Conservation (phyloP, 495 filamentous ascomycete species). For the Aspergillus taichungensis region DNA sequence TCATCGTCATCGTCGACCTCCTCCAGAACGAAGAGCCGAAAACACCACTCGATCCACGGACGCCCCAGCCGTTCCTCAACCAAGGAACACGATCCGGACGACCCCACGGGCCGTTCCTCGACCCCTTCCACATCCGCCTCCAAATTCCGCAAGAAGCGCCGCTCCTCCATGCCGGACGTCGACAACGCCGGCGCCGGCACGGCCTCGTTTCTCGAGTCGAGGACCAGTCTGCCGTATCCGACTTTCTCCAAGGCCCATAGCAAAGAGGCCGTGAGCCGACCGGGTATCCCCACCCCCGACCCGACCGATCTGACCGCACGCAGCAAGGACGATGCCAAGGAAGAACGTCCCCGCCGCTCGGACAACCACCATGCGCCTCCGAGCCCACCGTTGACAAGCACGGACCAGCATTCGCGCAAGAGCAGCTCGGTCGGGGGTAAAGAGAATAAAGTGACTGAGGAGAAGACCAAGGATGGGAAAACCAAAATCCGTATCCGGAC, state of each 20-base stretch:
- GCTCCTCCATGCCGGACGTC: conserved; percentile 44
- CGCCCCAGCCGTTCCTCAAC: conserved; percentile 34
- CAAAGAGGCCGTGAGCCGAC: conserved; percentile 66
- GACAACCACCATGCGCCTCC: conserved; percentile 42
- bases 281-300: conserved; percentile 68
- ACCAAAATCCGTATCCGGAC: conserved; percentile 33
- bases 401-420: conserved; percentile 41
- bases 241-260: conserved; percentile 82
- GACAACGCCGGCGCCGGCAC: conserved; percentile 31
- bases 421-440: conserved; percentile 32
- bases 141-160: conserved; percentile 26
- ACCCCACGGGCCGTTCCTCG: conserved; percentile 28
- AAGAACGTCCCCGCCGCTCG: conserved; percentile 15
- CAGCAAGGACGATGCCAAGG: conserved; percentile 27
- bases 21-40: conserved; percentile 25
- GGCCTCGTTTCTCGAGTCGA: conserved; percentile 41
- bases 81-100: conserved; percentile 37
- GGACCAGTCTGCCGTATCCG: conserved; percentile 69
- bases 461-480: conserved; percentile 31
- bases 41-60: conserved; percentile 31
- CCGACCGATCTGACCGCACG: conserved; percentile 62
- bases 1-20: conserved; percentile 18
- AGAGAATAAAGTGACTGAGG: conserved; percentile 29
- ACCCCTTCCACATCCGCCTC: conserved; percentile 26
- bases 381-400: conserved; percentile 54